Evolutionary conservation across 2,329 filamentous ascomycete species (phyloP), one percentile per base, ranked within the genome.

Genomic region (Achaetomium macrosporum): DNA sequence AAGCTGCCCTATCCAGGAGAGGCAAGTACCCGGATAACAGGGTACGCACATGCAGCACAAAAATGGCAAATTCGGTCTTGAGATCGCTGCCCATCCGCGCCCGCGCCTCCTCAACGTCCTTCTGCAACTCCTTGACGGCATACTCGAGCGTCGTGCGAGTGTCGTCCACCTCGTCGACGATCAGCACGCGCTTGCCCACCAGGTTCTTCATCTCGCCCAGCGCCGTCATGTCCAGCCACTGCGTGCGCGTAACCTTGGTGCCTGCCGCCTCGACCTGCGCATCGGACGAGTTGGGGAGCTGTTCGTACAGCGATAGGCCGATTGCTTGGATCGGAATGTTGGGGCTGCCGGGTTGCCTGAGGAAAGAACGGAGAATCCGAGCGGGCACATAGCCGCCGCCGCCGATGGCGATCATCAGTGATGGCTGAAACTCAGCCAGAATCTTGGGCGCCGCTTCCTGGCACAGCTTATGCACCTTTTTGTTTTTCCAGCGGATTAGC

Each of bases 271-370:
- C 93, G 65, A 89, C 77, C 54, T 73, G 71, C 50, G 69, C 68
- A 47, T 73, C 70, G 54, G 47, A 16, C 36, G 31, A 39, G 42
- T 74, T 74, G 47, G 77, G 68, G 44, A 97, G 85, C 58, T 84
- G 79, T 75, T 99, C 93, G 78, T 99, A 99, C 51, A 99, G 85
- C 19, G 92, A 97, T 59, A 99, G 86, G 45, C 93, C 93, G 70
- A 99, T 99, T 60, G 93, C 93, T 79, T 99, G 93, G 73, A 99
- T 99, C 62, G 93, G 92, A 66, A 99, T 99, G 76, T 99, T 99
- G 72, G 90, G 84, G 57, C 78, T 81, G 63, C 87, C 89, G 55
- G 88, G 79, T 68, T 84, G 82, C 79, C 95, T 96, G 71, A 99
- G 87, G 79, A 99, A 99, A 17, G 93, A 97, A 59, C 93, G 89